A percentile compares a stretch with the other conserved stretches of the same genome.
phyloP scores from a whole-genome alignment of 148 eudicot species.

The Rhododendron mucronatum region DNA sequence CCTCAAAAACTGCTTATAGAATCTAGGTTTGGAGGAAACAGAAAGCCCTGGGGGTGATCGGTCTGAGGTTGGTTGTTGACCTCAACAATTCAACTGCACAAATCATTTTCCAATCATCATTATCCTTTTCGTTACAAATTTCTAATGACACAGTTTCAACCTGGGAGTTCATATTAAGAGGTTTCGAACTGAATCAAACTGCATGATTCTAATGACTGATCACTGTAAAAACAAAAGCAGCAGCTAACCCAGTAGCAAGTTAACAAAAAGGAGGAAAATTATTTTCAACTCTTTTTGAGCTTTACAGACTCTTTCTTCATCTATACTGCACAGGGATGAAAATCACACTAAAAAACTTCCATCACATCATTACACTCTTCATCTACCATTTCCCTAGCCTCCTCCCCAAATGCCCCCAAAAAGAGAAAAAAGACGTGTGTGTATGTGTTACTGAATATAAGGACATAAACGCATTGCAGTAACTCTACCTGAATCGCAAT shows the following conservation, averaged over 20 bases:
- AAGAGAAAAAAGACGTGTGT: not conserved
- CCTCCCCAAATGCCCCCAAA: not conserved
- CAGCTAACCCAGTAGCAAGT: not conserved
- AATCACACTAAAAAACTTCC: not conserved
- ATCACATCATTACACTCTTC: not conserved
- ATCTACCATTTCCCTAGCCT: not conserved
- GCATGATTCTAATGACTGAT: not conserved
- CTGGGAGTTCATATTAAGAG: not conserved
- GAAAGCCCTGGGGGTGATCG: not conserved
- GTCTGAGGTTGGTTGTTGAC: not conserved
- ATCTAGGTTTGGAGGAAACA: not conserved
- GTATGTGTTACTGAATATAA: not conserved
- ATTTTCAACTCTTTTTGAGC: not conserved
- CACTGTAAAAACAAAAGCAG: not conserved
- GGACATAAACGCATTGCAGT: not conserved
- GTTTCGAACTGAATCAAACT: not conserved
- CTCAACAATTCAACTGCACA: not conserved
- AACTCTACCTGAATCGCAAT: slow-evolving; percentile 51
- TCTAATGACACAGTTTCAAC: not conserved
- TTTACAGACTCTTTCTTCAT: not conserved
- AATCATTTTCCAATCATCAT: not conserved
- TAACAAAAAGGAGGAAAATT: not conserved
- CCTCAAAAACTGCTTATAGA: not conserved
- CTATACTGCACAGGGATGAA: not conserved
- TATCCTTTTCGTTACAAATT: not conserved